Evolutionary conservation across 2,329 filamentous ascomycete species (phyloP).

Genomic region (Clonostachys chloroleuca): DNA sequence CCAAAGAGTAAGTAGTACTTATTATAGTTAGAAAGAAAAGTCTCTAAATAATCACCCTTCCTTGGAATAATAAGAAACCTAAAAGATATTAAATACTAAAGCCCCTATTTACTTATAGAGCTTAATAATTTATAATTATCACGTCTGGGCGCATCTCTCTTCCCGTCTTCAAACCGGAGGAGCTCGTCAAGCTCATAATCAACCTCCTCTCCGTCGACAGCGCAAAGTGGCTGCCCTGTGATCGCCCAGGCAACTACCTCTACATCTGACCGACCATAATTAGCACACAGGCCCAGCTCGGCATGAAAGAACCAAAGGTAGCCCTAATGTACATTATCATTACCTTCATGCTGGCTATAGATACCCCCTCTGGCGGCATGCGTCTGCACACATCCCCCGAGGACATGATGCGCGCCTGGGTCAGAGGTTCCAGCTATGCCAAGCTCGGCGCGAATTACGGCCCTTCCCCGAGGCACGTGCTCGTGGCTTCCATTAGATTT

Average conservation of each 20-base stretch:
- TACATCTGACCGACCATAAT: constrained; percentile 89
- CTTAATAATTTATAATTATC: too few relatives aligned
- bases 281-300: constrained; percentile 74
- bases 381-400: neutral
- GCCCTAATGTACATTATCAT: constrained; percentile 83
- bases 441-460: neutral
- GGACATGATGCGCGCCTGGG: neutral
- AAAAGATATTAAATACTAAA: too few relatives aligned
- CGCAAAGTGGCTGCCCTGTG: constrained; percentile 72
- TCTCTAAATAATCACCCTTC: too few relatives aligned
- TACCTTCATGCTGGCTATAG: constrained; percentile 55
- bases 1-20: too few relatives aligned
- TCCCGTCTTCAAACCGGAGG: constrained; percentile 65
- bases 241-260: constrained; percentile 64
- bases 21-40: too few relatives aligned
- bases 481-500: neutral
- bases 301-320: constrained; percentile 73
- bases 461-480: neutral
- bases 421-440: neutral
- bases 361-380: constrained; percentile 32
- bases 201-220: constrained; percentile 71
- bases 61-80: too few relatives aligned
- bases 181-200: constrained; percentile 71
- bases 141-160: constrained; percentile 61
- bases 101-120: too few relatives aligned